Percentiles rank a stretch among this genome's conserved stretches.
Conservation (phyloP, 2,329 filamentous ascomycete genomes). For the Diaporthe batatas region DNA sequence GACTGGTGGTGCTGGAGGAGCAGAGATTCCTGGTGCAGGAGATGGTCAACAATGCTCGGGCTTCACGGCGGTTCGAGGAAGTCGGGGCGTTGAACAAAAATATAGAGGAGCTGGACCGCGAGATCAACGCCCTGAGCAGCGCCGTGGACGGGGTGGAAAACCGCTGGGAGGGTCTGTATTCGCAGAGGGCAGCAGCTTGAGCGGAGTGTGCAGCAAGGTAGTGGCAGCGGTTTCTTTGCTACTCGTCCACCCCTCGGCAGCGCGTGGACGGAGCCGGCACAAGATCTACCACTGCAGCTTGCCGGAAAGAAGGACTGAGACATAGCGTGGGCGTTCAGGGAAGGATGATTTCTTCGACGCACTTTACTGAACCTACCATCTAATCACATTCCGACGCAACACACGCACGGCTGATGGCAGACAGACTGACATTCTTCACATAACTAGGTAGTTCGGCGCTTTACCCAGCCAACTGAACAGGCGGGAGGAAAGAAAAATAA, state of each 20-base stretch:
- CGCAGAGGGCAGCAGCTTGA: constrained; percentile 44
- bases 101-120: constrained; percentile 82
- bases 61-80: constrained; percentile 86
- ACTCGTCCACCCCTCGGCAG: neutral
- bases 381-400: neutral
- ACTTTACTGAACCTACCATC: neutral
- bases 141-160: constrained; percentile 76
- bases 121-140: constrained; percentile 78
- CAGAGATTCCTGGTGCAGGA: constrained; percentile 90
- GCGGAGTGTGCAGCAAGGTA: neutral
- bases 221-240: neutral
- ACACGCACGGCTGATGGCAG: neutral
- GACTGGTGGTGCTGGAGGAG: constrained; percentile 87
- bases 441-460: too few species aligned
- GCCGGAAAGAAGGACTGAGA: constrained; percentile 1
- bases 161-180: constrained; percentile 67
- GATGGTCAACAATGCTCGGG: constrained; percentile 84
- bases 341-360: constrained; percentile 3
- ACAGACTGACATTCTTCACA: neutral
- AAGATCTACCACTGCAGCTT: neutral
- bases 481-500: neutral
- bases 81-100: constrained; percentile 84
- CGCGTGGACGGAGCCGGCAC: neutral
- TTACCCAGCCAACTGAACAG: neutral
- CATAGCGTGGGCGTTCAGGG: constrained; percentile 36